Conservation (phyloP, 306 rosid species). For the Lathyrus sativus region DNA sequence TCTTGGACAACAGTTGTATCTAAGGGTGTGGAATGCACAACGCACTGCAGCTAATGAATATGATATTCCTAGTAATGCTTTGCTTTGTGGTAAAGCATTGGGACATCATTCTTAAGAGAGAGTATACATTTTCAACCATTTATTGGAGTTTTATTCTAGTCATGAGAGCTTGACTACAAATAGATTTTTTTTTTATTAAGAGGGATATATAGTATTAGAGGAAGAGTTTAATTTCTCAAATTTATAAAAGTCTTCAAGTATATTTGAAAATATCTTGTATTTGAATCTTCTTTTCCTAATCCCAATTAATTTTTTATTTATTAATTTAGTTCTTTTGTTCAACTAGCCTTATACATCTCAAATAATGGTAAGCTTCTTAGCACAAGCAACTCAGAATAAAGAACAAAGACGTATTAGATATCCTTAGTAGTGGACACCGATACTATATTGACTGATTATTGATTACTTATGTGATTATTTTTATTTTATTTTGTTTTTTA, state of each 20-base stretch:
- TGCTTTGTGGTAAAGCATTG: constrained; percentile 84
- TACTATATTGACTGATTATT: no score
- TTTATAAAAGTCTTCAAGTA: background rate
- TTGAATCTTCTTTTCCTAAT: background rate
- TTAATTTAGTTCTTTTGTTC: no score
- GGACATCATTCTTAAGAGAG: constrained; percentile 55
- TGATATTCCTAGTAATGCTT: constrained; percentile 66
- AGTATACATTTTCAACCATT: background rate
- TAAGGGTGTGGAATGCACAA: constrained; percentile 74
- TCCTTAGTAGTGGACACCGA: no score
- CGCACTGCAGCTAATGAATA: constrained; percentile 79
- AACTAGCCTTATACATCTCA: no score
- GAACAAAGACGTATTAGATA: no score
- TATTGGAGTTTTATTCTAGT: constrained; percentile 35
- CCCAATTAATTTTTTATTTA: background rate
- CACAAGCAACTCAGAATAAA: no score
- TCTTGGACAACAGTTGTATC: constrained; percentile 87
- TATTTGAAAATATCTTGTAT: constrained; percentile 31
- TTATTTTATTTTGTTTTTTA: no score
- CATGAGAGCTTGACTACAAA: constrained; percentile 64
- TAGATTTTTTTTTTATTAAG: background rate
- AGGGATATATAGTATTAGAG: background rate
- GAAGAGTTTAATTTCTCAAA: constrained; percentile 36
- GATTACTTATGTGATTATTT: no score
- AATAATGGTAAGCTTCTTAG: no score